Conservation (phyloP, 306 rosid genomes). For the Begonia fuchsioides region DNA sequence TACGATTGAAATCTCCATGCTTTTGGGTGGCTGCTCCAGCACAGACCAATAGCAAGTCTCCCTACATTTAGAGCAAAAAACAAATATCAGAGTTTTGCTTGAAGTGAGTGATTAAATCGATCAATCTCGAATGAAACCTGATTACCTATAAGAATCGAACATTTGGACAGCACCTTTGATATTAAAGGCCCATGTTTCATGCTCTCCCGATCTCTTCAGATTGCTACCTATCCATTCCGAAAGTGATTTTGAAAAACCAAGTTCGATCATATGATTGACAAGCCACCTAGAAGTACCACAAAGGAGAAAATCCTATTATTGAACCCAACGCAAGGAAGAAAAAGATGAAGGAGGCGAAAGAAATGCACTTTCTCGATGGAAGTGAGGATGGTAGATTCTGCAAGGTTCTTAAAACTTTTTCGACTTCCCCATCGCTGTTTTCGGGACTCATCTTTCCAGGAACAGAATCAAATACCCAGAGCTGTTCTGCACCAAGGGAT, state of each 20-base stretch:
- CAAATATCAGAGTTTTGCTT: too few species aligned
- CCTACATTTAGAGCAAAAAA: conserved; percentile 15
- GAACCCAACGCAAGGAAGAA: not conserved
- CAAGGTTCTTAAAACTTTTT: conserved; percentile 51
- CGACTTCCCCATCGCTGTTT: conserved; percentile 57
- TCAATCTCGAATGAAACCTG: not conserved
- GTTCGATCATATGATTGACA: conserved; percentile 69
- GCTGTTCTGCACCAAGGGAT: conserved; percentile 54
- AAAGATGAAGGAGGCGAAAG: not conserved
- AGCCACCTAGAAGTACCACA: conserved; percentile 60
- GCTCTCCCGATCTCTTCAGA: conserved; percentile 70
- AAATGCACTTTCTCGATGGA: conserved; percentile 62
- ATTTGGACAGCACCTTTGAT: conserved; percentile 65
- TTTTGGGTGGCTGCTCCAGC: conserved; percentile 71
- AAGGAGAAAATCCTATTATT: not conserved
- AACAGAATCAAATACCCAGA: conserved; percentile 86
- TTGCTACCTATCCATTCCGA: conserved; percentile 91
- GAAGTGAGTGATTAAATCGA: too few species aligned
- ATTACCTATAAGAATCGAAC: conserved; percentile 78
- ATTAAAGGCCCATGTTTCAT: conserved; percentile 74
- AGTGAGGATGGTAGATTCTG: conserved; percentile 49
- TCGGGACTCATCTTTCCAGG: conserved; percentile 50
- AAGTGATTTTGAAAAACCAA: conserved; percentile 67
- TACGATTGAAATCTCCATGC: conserved; percentile 43
- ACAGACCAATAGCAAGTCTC: conserved; percentile 63